These are phyloP conservation scores for Xerophyta viscosa DNA, from an alignment of 106 monocot species.

Conservation along the genomic window DNA sequence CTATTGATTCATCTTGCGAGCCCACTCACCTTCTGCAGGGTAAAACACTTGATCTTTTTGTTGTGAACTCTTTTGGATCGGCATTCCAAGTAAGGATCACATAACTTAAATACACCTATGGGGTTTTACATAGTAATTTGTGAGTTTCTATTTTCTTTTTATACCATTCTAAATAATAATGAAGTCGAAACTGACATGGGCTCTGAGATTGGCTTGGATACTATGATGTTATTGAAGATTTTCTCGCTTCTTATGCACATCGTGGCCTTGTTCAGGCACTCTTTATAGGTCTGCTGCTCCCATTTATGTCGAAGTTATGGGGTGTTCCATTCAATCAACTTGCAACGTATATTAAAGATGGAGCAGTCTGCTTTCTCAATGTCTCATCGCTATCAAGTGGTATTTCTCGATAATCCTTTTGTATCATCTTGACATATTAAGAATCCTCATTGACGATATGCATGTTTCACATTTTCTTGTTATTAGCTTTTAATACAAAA, in stretches of 20 bases:
- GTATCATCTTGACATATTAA: not conserved
- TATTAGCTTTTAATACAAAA: too few species aligned
- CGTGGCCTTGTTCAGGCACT: slow-evolving; percentile 54
- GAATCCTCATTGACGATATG: too few species aligned
- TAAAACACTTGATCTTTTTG: slow-evolving; percentile 91
- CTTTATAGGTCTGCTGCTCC: slow-evolving; percentile 82
- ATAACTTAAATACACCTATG: not conserved
- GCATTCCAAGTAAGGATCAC: slow-evolving; percentile 74
- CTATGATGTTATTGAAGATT: not conserved
- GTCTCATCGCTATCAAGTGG: slow-evolving; percentile 65
- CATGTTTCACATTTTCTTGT: too few species aligned
- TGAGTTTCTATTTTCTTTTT: not conserved
- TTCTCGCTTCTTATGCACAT: not conserved
- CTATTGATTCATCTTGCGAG: not conserved
- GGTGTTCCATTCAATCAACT: slow-evolving; percentile 80
- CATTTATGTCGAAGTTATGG: slow-evolving; percentile 88
- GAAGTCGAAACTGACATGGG: not conserved
- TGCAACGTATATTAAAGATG: slow-evolving; percentile 77
- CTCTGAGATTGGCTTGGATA: not conserved
- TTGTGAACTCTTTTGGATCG: slow-evolving; percentile 91
- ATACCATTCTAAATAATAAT: not conserved
- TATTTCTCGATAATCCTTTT: slow-evolving; percentile 12
- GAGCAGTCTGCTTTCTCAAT: slow-evolving; percentile 89
- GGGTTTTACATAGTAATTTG: not conserved
- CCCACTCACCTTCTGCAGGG: slow-evolving; percentile 35